phyloP scores from a whole-genome alignment of 108 stramenopile species.

The Skeletonema grethae region DNA sequence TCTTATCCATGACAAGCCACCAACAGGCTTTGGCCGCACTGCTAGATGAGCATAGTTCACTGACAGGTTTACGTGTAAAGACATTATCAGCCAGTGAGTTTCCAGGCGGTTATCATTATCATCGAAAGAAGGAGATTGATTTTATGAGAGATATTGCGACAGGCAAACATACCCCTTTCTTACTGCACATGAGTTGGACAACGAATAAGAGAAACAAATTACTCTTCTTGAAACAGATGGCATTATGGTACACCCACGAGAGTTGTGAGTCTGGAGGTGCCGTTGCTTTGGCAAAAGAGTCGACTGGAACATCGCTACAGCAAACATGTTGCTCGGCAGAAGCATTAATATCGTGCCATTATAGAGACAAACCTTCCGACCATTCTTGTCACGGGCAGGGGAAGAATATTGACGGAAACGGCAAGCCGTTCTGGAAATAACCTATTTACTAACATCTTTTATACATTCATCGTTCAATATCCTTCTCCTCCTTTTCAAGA shows the following conservation, averaged over 20 bases:
- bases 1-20: conserved; percentile 65
- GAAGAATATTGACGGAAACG: conserved; percentile 41
- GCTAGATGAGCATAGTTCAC: conserved; percentile 71
- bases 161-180: conserved; percentile 42
- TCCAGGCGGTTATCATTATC: conserved; percentile 56
- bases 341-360: conserved; percentile 51
- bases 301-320: conserved; percentile 12
- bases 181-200: conserved; percentile 74
- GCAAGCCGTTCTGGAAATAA: conserved; percentile 59
- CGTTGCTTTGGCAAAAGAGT: conserved; percentile 25
- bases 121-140: conserved; percentile 47
- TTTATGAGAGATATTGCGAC: conserved; percentile 52
- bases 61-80: conserved; percentile 73
- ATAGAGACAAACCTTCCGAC: conserved; percentile 52
- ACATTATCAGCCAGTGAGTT: conserved; percentile 49
- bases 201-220: conserved; percentile 62
- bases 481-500: conserved; percentile 6
- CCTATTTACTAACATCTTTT: background rate
- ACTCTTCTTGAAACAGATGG: conserved; percentile 54
- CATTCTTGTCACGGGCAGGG: conserved; percentile 30
- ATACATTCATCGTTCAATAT: background rate
- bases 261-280: conserved; percentile 43
- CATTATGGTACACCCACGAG: conserved; percentile 56
- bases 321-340: conserved; percentile 41
- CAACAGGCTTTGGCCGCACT: conserved; percentile 77